phyloP scores from a whole-genome alignment of 176 grass and related monocot genomes.

The Ensete glaucum region DNA sequence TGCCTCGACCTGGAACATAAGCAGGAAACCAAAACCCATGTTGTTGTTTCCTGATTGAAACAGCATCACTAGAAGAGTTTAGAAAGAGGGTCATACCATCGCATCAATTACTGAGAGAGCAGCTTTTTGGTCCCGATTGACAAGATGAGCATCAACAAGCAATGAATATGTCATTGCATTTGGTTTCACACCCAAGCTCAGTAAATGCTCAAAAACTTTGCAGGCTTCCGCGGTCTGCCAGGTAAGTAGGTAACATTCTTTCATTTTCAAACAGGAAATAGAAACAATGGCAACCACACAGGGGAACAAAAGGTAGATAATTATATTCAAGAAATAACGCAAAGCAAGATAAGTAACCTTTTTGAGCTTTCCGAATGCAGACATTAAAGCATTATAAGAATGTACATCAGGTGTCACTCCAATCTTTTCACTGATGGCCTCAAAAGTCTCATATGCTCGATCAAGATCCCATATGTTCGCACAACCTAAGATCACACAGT shows the following conservation, averaged over 20 bases:
- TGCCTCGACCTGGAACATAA: not conserved
- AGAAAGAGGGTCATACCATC: slow-evolving; percentile 36
- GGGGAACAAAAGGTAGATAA: not conserved
- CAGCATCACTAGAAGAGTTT: not conserved
- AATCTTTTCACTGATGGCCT: slow-evolving; percentile 67
- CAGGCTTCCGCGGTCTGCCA: slow-evolving; percentile 58
- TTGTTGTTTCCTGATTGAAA: not conserved
- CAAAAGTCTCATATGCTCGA: slow-evolving; percentile 83
- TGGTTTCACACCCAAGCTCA: slow-evolving; percentile 58
- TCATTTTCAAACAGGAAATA: not conserved
- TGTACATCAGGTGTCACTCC: slow-evolving; percentile 64
- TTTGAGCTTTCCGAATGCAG: slow-evolving; percentile 70
- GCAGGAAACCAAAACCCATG: not conserved
- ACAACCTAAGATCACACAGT: slow-evolving; percentile 83
- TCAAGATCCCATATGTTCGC: slow-evolving; percentile 96
- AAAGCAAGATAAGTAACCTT: slow-evolving; percentile 23
- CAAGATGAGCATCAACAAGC: slow-evolving; percentile 61
- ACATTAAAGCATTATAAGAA: slow-evolving; percentile 84
- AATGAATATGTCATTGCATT: slow-evolving; percentile 76
- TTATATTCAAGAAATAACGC: not conserved
- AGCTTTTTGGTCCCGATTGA: slow-evolving; percentile 66
- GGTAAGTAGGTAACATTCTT: slow-evolving; percentile 4
- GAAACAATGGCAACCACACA: not conserved
- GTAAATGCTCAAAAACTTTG: slow-evolving; percentile 70
- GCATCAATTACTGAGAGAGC: slow-evolving; percentile 53